These are phyloP conservation scores for Oidium heveae DNA, from an alignment of 2,329 filamentous ascomycete species.

Conservation along the genomic window DNA sequence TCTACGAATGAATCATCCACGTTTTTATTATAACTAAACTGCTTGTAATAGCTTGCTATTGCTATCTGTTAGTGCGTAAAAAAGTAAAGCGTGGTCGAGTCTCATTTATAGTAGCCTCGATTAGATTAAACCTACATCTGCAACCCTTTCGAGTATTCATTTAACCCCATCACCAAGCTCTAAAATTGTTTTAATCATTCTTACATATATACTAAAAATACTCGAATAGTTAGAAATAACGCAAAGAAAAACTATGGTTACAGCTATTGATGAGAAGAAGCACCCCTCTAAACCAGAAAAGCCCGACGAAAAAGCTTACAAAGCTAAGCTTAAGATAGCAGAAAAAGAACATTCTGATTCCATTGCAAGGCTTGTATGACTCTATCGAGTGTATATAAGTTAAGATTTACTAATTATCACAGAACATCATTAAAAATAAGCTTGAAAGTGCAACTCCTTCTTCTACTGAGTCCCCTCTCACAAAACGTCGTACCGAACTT, in stretches of 20 bases:
- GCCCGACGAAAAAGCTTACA: slow-evolving; percentile 69
- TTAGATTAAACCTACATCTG: no score
- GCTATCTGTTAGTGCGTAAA: no score
- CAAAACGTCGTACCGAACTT: slow-evolving; percentile 68
- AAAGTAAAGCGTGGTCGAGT: no score
- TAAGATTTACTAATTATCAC: slow-evolving; percentile 5
- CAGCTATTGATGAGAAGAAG: slow-evolving; percentile 13
- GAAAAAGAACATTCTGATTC: slow-evolving; percentile 68
- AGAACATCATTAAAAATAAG: slow-evolving; percentile 77
- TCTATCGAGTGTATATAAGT: background rate
- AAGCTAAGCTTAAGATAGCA: slow-evolving; percentile 50
- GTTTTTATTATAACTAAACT: no score
- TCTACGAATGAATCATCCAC: no score
- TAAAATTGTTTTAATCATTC: no score
- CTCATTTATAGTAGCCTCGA: no score
- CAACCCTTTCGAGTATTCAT: no score
- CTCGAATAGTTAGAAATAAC: background rate
- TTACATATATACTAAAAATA: background rate
- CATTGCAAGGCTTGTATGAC: slow-evolving; percentile 41
- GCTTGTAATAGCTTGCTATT: no score
- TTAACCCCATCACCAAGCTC: no score
- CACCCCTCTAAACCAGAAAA: slow-evolving; percentile 40
- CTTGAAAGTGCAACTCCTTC: slow-evolving; percentile 61
- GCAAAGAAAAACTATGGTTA: slow-evolving; percentile 20
- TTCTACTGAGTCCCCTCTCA: slow-evolving; percentile 56